A percentile compares a stretch with the other conserved stretches of the same genome.
Evolutionary conservation across 1,284 basidiomycete genomes (phyloP).

Genomic region (Cryptococcus sp.): DNA sequence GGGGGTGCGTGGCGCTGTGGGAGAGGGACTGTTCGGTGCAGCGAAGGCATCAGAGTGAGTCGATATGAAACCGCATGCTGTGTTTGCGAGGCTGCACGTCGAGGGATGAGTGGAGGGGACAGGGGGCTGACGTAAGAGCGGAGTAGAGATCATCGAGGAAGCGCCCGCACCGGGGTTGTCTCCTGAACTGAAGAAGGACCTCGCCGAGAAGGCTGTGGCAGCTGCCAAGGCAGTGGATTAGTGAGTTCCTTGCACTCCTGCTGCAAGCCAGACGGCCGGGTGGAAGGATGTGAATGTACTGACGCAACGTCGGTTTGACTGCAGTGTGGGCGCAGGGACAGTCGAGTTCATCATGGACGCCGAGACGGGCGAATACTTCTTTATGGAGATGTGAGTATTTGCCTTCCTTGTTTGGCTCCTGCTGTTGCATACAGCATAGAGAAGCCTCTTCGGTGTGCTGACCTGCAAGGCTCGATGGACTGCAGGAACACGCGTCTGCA

Average conservation of each 20-base stretch:
- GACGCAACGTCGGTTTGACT: not conserved
- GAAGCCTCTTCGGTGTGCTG: not conserved
- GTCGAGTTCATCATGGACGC: constrained; percentile 94
- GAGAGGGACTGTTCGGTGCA: constrained; percentile 94
- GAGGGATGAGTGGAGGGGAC: not conserved
- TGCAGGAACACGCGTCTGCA: constrained; percentile 85
- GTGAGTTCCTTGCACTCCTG: constrained; percentile 13
- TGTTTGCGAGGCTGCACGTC: too few relatives aligned
- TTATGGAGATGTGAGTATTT: constrained; percentile 79
- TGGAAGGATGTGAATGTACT: not conserved
- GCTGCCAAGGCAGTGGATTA: constrained; percentile 88
- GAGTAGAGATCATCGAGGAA: constrained; percentile 53
- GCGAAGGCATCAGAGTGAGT: constrained; percentile 74
- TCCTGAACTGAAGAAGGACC: constrained; percentile 67
- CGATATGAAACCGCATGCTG: not conserved
- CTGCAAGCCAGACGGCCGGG: not conserved
- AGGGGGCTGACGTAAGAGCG: not conserved
- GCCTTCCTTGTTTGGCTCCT: not conserved
- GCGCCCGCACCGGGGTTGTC: constrained; percentile 87
- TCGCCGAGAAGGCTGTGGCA: constrained; percentile 82
- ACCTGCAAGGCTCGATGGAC: not conserved
- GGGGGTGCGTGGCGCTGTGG: constrained; percentile 80
- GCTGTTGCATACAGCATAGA: too few relatives aligned
- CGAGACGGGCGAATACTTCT: constrained; percentile 76
- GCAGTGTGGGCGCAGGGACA: constrained; percentile 74